phyloP scores from a whole-genome alignment of 352 stramenopile species.

The Globisporangium ultimum region DNA sequence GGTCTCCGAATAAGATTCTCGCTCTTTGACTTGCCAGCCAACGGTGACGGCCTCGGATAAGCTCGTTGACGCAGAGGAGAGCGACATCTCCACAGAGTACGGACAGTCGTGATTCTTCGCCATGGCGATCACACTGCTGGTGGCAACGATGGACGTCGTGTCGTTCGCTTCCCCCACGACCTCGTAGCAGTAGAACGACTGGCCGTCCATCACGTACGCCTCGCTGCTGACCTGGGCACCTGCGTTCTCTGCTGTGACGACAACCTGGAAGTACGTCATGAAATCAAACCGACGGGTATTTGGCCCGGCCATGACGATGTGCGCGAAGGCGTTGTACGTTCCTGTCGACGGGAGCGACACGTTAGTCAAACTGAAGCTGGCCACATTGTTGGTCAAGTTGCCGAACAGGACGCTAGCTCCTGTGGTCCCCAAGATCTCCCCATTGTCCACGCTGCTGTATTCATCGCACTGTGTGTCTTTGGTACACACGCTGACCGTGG shows the following conservation, averaged over 20 bases:
- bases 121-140: conserved; percentile 28
- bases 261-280: conserved; percentile 48
- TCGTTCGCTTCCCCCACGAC: conserved; percentile 23
- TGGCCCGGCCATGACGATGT: conserved; percentile 37
- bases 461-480: conserved; percentile 35
- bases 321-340: conserved; percentile 36
- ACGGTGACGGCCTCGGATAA: conserved; percentile 13
- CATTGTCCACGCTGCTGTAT: conserved; percentile 20
- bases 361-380: conserved; percentile 27
- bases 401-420: conserved; percentile 8
- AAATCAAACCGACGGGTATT: conserved; percentile 44
- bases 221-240: conserved; percentile 17
- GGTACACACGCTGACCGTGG: conserved; percentile 45
- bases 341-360: conserved; percentile 29
- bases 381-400: conserved; percentile 33
- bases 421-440: background rate
- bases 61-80: conserved; percentile 23
- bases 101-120: conserved; percentile 37
- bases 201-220: conserved; percentile 24
- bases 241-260: conserved; percentile 29
- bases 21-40: conserved; percentile 30
- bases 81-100: conserved; percentile 33
- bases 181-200: conserved; percentile 46
- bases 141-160: conserved; percentile 11
- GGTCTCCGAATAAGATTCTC: conserved; percentile 13